A percentile compares a stretch with the other conserved stretches of the same genome.
Evolutionary conservation across 2,329 filamentous ascomycete species (phyloP).

Genomic region (Sclerotinia minor): DNA sequence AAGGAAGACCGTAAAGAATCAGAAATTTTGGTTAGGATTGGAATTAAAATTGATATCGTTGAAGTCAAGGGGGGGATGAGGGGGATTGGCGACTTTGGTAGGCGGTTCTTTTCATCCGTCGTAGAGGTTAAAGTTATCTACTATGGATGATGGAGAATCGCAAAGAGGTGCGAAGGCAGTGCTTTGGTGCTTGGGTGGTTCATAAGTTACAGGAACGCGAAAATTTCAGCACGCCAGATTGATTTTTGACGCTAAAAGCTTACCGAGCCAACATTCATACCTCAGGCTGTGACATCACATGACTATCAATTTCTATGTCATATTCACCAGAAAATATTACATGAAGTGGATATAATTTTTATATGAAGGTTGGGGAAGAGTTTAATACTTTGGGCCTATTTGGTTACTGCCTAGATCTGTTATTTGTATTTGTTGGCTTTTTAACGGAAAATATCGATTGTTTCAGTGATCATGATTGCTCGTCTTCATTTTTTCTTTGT

Average conservation of each 20-base stretch:
- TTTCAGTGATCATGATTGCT: neutral
- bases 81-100: slow-evolving; percentile 16
- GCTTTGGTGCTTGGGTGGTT: slow-evolving; percentile 14
- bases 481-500: neutral
- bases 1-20: slow-evolving; percentile 4
- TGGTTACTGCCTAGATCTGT: neutral
- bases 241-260: slow-evolving; percentile 9
- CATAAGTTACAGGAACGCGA: slow-evolving; percentile 9
- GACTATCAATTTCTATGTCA: neutral
- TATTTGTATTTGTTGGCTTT: neutral
- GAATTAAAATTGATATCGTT: slow-evolving; percentile 21
- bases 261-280: neutral
- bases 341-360: neutral
- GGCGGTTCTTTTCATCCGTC: slow-evolving; percentile 8
- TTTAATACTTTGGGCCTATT: neutral
- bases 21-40: slow-evolving; percentile 3
- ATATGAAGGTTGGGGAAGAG: neutral
- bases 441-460: neutral
- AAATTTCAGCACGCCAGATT: slow-evolving; percentile 17
- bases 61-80: slow-evolving; percentile 10
- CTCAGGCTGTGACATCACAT: neutral
- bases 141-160: slow-evolving; percentile 3
- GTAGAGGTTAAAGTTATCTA: neutral
- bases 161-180: slow-evolving; percentile 5
- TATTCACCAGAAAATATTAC: neutral